These are phyloP conservation scores for Sclerotinia spermophila DNA, from an alignment of 2,329 filamentous ascomycete species.

Conservation along the genomic window DNA sequence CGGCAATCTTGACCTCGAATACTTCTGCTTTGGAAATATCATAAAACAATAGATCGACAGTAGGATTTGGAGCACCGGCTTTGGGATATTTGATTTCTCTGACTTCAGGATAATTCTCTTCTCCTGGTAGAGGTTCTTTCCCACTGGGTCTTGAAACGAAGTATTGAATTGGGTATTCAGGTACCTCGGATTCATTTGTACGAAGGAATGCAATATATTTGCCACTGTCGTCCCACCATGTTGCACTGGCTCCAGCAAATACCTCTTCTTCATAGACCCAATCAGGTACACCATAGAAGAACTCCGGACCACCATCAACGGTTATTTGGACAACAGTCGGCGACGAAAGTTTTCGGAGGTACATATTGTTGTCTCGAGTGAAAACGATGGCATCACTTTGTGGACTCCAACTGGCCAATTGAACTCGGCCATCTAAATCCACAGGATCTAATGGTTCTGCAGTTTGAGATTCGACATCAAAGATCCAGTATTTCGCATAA, in stretches of 20 bases:
- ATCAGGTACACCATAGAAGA: constrained; percentile 95
- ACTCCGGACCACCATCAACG: constrained; percentile 76
- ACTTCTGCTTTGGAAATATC: constrained; percentile 73
- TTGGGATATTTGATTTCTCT: constrained; percentile 96
- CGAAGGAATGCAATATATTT: constrained; percentile 87
- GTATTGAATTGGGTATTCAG: constrained; percentile 90
- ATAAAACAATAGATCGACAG: constrained; percentile 84
- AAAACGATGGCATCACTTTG: constrained; percentile 84
- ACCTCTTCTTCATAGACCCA: constrained; percentile 95
- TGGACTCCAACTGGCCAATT: constrained; percentile 88
- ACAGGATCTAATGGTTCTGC: constrained; percentile 73
- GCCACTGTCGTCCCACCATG: constrained; percentile 93
- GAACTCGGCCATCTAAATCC: constrained; percentile 62
- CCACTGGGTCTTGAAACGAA: constrained; percentile 86
- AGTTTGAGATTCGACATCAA: constrained; percentile 78
- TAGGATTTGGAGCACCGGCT: constrained; percentile 87
- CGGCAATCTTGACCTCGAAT: constrained; percentile 74
- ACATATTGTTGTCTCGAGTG: constrained; percentile 87
- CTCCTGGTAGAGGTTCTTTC: constrained; percentile 59
- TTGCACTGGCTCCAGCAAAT: constrained; percentile 72
- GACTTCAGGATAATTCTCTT: constrained; percentile 88
- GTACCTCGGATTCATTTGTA: constrained; percentile 89
- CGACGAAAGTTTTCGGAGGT: constrained; percentile 61
- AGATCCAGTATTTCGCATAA: constrained; percentile 83
- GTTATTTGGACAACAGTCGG: constrained; percentile 60